Percentiles rank a stretch among this genome's conserved stretches.
These are phyloP conservation scores for Diaporthe ampelina DNA, from an alignment of 2,329 filamentous ascomycete genomes.

Conservation along the genomic window DNA sequence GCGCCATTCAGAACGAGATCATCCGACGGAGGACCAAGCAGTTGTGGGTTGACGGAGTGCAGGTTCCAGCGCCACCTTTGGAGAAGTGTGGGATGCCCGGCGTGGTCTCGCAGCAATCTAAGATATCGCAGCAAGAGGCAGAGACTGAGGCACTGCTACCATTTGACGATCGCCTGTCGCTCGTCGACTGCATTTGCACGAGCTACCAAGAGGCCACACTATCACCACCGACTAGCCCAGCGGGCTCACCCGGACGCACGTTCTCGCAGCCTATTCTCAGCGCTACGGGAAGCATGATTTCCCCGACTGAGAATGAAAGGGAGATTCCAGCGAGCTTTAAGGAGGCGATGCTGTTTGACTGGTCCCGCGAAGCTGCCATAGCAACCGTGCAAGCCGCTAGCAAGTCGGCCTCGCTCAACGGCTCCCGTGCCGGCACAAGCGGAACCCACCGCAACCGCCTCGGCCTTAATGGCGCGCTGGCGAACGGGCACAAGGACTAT, in stretches of 20 bases:
- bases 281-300: conserved; percentile 57
- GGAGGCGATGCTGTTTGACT: conserved; percentile 83
- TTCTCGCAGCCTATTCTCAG: conserved; percentile 74
- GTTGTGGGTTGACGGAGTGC: conserved; percentile 84
- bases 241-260: conserved; percentile 76
- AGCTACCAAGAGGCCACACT: conserved; percentile 74
- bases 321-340: conserved; percentile 76
- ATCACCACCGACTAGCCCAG: conserved; percentile 79
- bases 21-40: conserved; percentile 78
- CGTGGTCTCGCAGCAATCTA: conserved; percentile 57
- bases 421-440: conserved; percentile 77
- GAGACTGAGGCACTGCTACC: conserved; percentile 77
- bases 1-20: conserved; percentile 82
- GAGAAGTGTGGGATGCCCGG: conserved; percentile 72
- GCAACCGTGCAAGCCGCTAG: conserved; percentile 77
- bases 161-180: conserved; percentile 79
- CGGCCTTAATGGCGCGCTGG: conserved; percentile 66
- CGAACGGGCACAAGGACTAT: conserved; percentile 53
- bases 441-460: conserved; percentile 68
- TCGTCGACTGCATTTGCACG: conserved; percentile 81
- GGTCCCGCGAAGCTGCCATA: conserved; percentile 83
- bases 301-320: conserved; percentile 56
- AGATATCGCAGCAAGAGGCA: conserved; percentile 65
- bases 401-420: conserved; percentile 81
- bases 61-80: conserved; percentile 76